Conservation (phyloP, 2,329 filamentous ascomycete species). For the Colletotrichum ledebouriae region DNA sequence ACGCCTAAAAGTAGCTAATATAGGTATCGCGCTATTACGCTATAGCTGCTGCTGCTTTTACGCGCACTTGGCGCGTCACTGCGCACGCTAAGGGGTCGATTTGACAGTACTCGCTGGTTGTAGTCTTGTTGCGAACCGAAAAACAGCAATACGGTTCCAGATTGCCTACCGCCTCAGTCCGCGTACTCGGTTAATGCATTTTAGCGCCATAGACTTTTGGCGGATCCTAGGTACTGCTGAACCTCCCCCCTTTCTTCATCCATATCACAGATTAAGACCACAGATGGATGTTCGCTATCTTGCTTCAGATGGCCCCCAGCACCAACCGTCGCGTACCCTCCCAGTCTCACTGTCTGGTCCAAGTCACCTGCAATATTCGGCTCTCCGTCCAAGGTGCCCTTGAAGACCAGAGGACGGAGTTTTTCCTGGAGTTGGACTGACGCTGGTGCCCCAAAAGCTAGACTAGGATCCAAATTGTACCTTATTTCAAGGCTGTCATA, state of each 20-base stretch:
- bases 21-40: too few species aligned
- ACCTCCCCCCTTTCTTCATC: neutral
- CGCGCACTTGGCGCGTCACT: too few species aligned
- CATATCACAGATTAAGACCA: constrained; percentile 17
- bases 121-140: constrained; percentile 18
- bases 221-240: neutral
- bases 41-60: too few species aligned
- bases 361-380: too few species aligned
- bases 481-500: constrained; percentile 1
- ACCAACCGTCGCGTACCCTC: too few species aligned
- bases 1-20: too few species aligned
- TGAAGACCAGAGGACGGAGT: constrained; percentile 3
- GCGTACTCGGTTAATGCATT: neutral
- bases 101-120: too few species aligned
- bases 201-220: neutral
- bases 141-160: constrained; percentile 9
- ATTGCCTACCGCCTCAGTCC: neutral
- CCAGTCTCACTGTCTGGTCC: too few species aligned
- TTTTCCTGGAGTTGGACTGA: neutral
- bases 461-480: constrained; percentile 16
- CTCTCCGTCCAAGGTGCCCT: neutral
- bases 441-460: constrained; percentile 1
- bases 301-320: too few species aligned
- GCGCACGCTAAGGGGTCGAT: too few species aligned
- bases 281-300: neutral